These are phyloP conservation scores for Daldinia concentrica DNA, from an alignment of 495 filamentous ascomycete species.

Conservation along the genomic window DNA sequence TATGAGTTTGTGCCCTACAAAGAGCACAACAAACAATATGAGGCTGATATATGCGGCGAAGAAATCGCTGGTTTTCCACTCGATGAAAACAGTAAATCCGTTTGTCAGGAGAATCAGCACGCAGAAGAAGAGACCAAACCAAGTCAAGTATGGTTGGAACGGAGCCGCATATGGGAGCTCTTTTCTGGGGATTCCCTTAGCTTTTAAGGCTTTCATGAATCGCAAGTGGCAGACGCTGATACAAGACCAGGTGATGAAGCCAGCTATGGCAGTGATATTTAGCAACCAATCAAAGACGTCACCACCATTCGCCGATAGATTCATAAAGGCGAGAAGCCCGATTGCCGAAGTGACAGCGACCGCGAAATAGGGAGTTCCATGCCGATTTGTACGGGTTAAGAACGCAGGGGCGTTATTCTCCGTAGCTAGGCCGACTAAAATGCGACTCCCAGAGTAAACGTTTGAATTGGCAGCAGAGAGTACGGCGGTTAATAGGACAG, in stretches of 20 bases:
- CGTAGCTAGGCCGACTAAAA: slow-evolving; percentile 69
- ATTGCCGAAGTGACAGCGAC: slow-evolving; percentile 54
- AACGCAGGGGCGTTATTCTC: slow-evolving; percentile 68
- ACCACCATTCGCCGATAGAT: slow-evolving; percentile 57
- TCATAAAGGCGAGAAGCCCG: slow-evolving; percentile 65
- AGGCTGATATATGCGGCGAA: slow-evolving; percentile 71
- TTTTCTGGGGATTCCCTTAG: slow-evolving; percentile 63
- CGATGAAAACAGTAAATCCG: slow-evolving; percentile 74
- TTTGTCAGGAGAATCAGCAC: slow-evolving; percentile 72
- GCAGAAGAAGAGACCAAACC: slow-evolving; percentile 71
- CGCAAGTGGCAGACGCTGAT: slow-evolving; percentile 67
- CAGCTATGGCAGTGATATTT: slow-evolving; percentile 72
- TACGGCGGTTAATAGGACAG: slow-evolving; percentile 71
- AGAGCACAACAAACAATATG: slow-evolving; percentile 68
- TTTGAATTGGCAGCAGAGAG: slow-evolving; percentile 65
- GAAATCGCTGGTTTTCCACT: slow-evolving; percentile 66
- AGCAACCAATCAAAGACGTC: slow-evolving; percentile 66
- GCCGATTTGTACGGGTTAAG: slow-evolving; percentile 49
- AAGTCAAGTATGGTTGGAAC: slow-evolving; percentile 67
- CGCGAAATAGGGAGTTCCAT: slow-evolving; percentile 56
- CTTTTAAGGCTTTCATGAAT: slow-evolving; percentile 68
- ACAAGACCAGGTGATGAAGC: slow-evolving; percentile 72
- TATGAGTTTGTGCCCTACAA: slow-evolving; percentile 65
- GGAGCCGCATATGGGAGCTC: slow-evolving; percentile 66
- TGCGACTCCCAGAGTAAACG: slow-evolving; percentile 70